Evolutionary conservation across 2,329 filamentous ascomycete genomes (phyloP), one percentile per base, ranked within the genome.

Genomic region (Aureobasidium pullulans): DNA sequence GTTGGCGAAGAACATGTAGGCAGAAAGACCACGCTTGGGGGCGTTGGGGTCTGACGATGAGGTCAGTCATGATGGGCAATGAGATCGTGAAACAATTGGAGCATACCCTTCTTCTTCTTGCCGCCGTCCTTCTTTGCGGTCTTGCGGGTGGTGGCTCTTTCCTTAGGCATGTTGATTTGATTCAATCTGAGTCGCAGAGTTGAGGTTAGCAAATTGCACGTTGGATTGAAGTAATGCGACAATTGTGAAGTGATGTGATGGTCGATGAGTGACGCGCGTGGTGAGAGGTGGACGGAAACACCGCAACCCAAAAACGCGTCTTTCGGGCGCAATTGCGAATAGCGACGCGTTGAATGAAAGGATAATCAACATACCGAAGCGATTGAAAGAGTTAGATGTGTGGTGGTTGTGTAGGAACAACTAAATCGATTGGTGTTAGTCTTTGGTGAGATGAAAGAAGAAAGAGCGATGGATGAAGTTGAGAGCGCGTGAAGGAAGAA

Each of bases 1-100:
- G 73, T 97, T 97, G 85, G 94, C 94, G 76, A 97, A 99, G 88
- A 97, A 97, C 94, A 99, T 99, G 86, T 99, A 99, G 65, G 94
- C 94, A 57, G 94, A 97, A 53, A 99, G 90, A 81, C 93, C 94
- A 78, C 94, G 91, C 91, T 97, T 99, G 76, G 94, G 94, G 62
- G 92, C 93, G 79, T 96, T 96, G 77, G 91, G 91, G 78, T 96
- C 92, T 96, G 70, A 13, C 15, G 28, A 47, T 23, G 6, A n/a
- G 32, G 57, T 58, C 28, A 52, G 49, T 32, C 31, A 19, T 23
- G 9, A 57, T 44, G 50, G 31, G 54, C 48, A 54, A 44, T 46
- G 43, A 34, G 53, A 52, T 29, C 48, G 48, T 43, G 53, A 46
- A 57, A 29, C 37, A 19, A 43, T 46, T 52, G 32, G 43, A 23